These are phyloP conservation scores for Groenewaldozyma sp. DNA, from an alignment of 1,139 yeast species.

Conservation along the genomic window DNA sequence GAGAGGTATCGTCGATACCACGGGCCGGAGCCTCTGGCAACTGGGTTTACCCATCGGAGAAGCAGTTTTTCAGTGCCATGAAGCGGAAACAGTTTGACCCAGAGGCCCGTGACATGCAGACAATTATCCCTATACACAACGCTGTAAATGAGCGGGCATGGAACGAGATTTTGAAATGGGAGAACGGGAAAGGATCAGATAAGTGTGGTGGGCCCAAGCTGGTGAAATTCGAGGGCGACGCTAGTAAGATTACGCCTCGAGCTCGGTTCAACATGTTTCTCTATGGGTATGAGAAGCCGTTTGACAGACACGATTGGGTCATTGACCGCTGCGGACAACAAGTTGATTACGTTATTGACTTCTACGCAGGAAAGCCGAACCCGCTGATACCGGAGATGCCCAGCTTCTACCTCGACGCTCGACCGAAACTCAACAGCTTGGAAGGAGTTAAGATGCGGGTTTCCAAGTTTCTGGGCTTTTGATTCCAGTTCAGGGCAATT, in stretches of 20 bases:
- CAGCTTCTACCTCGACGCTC: constrained; percentile 72
- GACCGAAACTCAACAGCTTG: constrained; percentile 75
- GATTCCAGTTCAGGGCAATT: constrained; percentile 6
- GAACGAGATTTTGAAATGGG: constrained; percentile 82
- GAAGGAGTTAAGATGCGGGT: constrained; percentile 74
- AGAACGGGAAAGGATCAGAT: constrained; percentile 45
- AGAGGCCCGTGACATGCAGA: constrained; percentile 68
- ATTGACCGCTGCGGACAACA: constrained; percentile 78
- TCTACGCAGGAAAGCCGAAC: constrained; percentile 59
- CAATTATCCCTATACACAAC: constrained; percentile 91
- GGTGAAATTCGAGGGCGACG: constrained; percentile 83
- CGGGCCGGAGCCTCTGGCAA: constrained; percentile 50
- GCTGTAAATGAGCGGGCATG: constrained; percentile 91
- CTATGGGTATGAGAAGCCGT: constrained; percentile 64
- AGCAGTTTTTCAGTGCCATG: constrained; percentile 94
- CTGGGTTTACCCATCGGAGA: constrained; percentile 95
- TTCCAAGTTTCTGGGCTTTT: constrained; percentile 47
- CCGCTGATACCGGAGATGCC: constrained; percentile 40
- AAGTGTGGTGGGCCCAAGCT: constrained; percentile 77
- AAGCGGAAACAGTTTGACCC: constrained; percentile 84
- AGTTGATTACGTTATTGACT: constrained; percentile 88
- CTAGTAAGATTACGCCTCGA: constrained; percentile 75
- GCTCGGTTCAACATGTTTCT: constrained; percentile 60
- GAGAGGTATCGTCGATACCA: constrained; percentile 81
- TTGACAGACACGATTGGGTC: constrained; percentile 95